Base-by-base conservation (phyloP, 495 filamentous ascomycete species). In the Xylaria palmicola region DNA sequence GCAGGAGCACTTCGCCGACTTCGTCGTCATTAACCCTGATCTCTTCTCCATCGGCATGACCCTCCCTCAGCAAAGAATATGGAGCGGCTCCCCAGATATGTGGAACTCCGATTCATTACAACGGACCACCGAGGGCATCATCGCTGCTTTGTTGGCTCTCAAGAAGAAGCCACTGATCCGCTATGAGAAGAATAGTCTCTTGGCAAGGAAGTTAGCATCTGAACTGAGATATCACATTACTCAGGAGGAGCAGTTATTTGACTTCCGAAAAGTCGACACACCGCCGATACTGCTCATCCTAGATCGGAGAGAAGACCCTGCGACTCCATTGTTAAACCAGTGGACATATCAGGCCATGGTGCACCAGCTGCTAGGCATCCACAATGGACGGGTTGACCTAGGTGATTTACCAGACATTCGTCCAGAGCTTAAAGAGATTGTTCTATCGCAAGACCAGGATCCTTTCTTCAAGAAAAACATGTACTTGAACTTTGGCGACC, bases 341-440 rank as follows among this genome's bases (percentile, higher is more conserved):
- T 98, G 94, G 94, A 98, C 94, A 29, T 98, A 98, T 72, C 94
- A 98, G 73, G 95, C 95, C 8, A 98, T 98, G 94, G 95, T 98
- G 1, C 94, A 98, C 69, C 94, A 98, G 64, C 75, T 97, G 24
- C 82, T 98, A 34, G 95, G 94, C 13, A 97, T 98, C 56, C 82
- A 90, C 60, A 97, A 97, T 72, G 94, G 94, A 19, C 83, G 92
- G 20, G 93, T 98, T 4, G 89, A 96, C 67, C 79, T 98, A 43
- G 87, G 86, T 60, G 85, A 90, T 54, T 89, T 97, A 0, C 93
- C 92, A 34, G 94, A 97, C 55, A 85, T 97, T 49, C 83, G 91
- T 51, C 88, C 91, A 15, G 94, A 98, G 75, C 80, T 98, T 26
- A 92, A 90, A 75, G 94, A 98, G 77, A 93, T 98, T 59, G 93